These are phyloP conservation scores for Marasmius fiardii DNA, from an alignment of 1,284 basidiomycete species.

Conservation along the genomic window DNA sequence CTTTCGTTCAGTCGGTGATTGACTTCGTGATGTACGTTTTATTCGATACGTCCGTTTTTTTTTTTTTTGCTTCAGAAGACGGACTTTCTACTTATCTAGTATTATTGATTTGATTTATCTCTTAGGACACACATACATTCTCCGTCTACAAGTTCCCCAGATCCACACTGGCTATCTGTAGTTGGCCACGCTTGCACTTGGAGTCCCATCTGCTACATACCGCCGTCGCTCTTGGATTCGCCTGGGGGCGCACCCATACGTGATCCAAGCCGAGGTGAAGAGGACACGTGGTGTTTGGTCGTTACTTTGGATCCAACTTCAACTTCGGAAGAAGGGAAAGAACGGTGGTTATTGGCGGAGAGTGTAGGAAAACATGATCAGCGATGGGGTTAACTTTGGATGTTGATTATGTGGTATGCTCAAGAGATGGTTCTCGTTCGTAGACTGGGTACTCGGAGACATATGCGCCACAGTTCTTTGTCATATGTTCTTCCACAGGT, in stretches of 20 bases:
- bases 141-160: not conserved
- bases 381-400: conserved; percentile 25
- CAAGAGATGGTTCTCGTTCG: too few species aligned
- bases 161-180: conserved; percentile 26
- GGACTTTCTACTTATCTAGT: conserved; percentile 13
- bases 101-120: conserved; percentile 13
- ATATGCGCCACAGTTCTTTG: too few species aligned
- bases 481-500: too few species aligned
- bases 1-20: conserved; percentile 49
- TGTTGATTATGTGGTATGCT: too few species aligned
- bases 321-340: conserved; percentile 12
- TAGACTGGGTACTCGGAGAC: too few species aligned
- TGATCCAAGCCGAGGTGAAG: conserved; percentile 41
- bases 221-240: conserved; percentile 21
- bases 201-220: conserved; percentile 45
- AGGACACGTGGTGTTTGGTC: conserved; percentile 49
- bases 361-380: conserved; percentile 46
- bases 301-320: conserved; percentile 15
- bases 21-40: conserved; percentile 37
- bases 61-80: conserved; percentile 10
- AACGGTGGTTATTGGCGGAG: conserved; percentile 41
- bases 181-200: conserved; percentile 33
- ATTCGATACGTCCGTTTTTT: not conserved
- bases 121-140: conserved; percentile 9
- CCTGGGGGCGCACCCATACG: conserved; percentile 25